Base-by-base conservation (phyloP, 345 rosid genomes). In the Euphorbia peplus region DNA sequence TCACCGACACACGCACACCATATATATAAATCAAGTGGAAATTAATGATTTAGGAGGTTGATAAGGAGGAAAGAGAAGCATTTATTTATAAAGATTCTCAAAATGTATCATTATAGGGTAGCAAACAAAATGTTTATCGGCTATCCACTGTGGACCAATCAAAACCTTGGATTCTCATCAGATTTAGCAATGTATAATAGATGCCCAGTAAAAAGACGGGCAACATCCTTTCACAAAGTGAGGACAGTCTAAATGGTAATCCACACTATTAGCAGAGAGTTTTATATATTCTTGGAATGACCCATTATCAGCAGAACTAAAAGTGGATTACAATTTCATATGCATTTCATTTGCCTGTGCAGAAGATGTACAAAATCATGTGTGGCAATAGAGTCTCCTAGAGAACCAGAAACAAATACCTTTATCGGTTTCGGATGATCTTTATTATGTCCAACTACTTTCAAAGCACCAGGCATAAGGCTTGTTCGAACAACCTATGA, bases 341-440 rank as follows among this genome's bases (percentile, higher is more conserved):
- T 18, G 29, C 61, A 14, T 54, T 25, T 8, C 21, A 15, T 39
- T 66, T 13, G 3, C 48, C 28, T 1, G 15, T 5, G 8, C 29
- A 10, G 28, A 51, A 57, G n/a, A 32, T 10, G 26, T 37, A 32
- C 5, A 22, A 2, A 26, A 14, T 59, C 1, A 55, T 7, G 15
- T 11, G 35, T 22, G 52, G 52, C 21, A 53, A 22, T 16, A 69
- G 25, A 25, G 41, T 35, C 48, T 18, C 42, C 50, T 9, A 18
- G 5, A 2, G 64, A 63, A 28, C 48, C 25, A 32, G 63, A 50
- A 68, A 68, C 0, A 54, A 21, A 29, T 74, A 95, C 99, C 96
- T 91, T 90, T 46, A 91, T 90, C 58, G 99, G 97, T 79, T 95
- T 91, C 35, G 95, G 93, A 70, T 89, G 91, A 79, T 95, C 90